Evolutionary conservation across 2,329 filamentous ascomycete species (phyloP).

Genomic region (Leptographium galeiforme): DNA sequence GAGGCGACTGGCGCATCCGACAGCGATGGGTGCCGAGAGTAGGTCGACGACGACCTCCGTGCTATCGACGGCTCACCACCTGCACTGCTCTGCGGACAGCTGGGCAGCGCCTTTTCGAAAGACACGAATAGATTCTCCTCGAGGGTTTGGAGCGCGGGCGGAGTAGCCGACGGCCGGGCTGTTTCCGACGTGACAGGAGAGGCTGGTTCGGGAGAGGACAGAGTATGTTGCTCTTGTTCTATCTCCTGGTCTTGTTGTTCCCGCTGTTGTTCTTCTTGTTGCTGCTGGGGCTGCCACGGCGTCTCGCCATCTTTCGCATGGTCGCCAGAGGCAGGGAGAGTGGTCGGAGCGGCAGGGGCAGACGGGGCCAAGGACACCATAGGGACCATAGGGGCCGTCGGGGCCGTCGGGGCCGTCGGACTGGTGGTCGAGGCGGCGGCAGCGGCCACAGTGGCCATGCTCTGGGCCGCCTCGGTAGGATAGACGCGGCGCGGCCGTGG

Average conservation of each 20-base stretch:
- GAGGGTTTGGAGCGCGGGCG: constrained; percentile 6
- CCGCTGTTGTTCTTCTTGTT: not conserved
- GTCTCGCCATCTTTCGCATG: not conserved
- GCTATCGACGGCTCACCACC: constrained; percentile 19
- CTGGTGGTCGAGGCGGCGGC: constrained; percentile 3
- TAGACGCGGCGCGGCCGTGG: constrained; percentile 34
- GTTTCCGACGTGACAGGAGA: not conserved
- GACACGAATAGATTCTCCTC: constrained; percentile 11
- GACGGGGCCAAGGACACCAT: not conserved
- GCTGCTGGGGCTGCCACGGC: not conserved
- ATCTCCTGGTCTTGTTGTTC: too few species aligned
- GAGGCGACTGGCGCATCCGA: constrained; percentile 27
- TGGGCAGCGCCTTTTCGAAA: constrained; percentile 17
- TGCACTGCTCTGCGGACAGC: constrained; percentile 20
- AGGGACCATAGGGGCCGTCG: not conserved
- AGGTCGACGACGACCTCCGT: constrained; percentile 20
- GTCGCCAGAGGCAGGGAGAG: not conserved
- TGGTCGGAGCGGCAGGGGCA: not conserved
- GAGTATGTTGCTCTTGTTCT: too few species aligned
- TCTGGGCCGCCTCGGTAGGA: constrained; percentile 15
- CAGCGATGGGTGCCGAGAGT: constrained; percentile 39
- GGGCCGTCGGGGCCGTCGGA: not conserved
- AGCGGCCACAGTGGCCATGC: constrained; percentile 4
- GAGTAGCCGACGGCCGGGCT: not conserved
- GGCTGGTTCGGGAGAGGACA: not conserved